phyloP scores from a whole-genome alignment of 441 rosid species.

The Arabidopsis lyrata region DNA sequence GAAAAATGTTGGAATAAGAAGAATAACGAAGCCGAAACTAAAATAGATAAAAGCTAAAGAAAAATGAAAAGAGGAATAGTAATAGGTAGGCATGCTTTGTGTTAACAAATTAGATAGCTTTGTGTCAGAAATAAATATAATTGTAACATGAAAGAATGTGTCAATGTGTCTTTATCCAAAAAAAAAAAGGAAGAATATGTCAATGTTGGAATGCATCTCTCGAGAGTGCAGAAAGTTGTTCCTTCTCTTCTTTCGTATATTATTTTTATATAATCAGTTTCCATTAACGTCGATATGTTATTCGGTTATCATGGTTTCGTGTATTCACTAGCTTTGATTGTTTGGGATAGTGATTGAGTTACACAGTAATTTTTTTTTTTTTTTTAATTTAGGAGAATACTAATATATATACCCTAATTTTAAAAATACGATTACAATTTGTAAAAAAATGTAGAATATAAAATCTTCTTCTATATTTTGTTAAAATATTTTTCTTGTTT shows the following conservation, averaged over 20 bases:
- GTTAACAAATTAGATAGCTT: slow-evolving; percentile 28
- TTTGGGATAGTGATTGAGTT: not conserved
- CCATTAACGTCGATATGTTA: slow-evolving; percentile 10
- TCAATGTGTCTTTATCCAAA: not conserved
- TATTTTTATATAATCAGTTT: not conserved
- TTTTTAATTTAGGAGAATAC: too few relatives aligned
- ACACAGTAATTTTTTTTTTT: too few relatives aligned
- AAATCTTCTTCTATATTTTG: not conserved
- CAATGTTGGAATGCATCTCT: slow-evolving; percentile 37
- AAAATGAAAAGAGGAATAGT: not conserved
- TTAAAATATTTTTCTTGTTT: not conserved
- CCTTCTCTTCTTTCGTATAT: slow-evolving; percentile 11
- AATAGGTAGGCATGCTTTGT: slow-evolving; percentile 41
- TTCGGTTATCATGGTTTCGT: slow-evolving; percentile 6
- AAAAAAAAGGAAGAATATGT: slow-evolving; percentile 25
- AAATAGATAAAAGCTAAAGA: slow-evolving; percentile 12
- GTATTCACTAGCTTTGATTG: slow-evolving; percentile 11
- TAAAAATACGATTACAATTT: not conserved
- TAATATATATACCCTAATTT: not conserved
- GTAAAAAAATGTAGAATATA: not conserved
- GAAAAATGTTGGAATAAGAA: slow-evolving; percentile 32
- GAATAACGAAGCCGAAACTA: slow-evolving; percentile 17
- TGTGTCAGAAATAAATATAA: slow-evolving; percentile 39
- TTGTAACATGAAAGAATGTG: slow-evolving; percentile 35
- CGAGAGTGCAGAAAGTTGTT: slow-evolving; percentile 39